Conservation (phyloP, 306 rosid species). For the Begonia loranthoides region DNA sequence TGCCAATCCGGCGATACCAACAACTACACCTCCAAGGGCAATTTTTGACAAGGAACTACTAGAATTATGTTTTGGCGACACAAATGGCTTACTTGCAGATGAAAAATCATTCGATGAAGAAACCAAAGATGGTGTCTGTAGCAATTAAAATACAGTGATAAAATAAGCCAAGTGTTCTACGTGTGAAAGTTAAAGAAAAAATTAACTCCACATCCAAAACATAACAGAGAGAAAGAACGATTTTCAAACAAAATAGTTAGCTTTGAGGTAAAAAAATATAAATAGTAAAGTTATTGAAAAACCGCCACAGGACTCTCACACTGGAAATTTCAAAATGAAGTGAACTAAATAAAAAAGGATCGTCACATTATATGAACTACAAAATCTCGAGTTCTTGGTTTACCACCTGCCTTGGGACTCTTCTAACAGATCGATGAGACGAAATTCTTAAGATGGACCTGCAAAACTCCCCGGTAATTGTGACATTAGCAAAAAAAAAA, state of each 20-base stretch:
- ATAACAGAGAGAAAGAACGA: too few relatives aligned
- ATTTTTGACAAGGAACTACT: constrained; percentile 29
- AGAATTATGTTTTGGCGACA: constrained; percentile 26
- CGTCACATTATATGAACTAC: too few relatives aligned
- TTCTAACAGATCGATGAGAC: constrained; percentile 33
- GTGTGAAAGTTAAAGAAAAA: neutral
- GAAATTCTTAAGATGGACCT: constrained; percentile 66
- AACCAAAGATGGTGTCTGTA: constrained; percentile 36
- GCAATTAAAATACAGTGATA: constrained; percentile 15
- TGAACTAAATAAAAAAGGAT: too few relatives aligned
- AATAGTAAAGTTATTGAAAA: too few relatives aligned
- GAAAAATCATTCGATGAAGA: constrained; percentile 48
- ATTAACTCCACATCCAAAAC: too few relatives aligned
- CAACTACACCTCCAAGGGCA: constrained; percentile 48
- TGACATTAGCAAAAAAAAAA: neutral
- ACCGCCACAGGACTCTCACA: too few relatives aligned
- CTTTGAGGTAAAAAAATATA: too few relatives aligned
- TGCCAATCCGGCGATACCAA: constrained; percentile 54
- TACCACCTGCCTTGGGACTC: constrained; percentile 39
- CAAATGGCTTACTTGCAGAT: constrained; percentile 25
- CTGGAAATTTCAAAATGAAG: too few relatives aligned
- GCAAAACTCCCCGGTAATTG: constrained; percentile 1
- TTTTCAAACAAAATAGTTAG: too few relatives aligned
- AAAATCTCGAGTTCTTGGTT: constrained; percentile 30
- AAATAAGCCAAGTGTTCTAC: constrained; percentile 1